Percentiles rank a stretch among this genome's conserved stretches.
Conservation (phyloP, 2,329 filamentous ascomycete genomes). For the Paracorniculantispora psalliotae region DNA sequence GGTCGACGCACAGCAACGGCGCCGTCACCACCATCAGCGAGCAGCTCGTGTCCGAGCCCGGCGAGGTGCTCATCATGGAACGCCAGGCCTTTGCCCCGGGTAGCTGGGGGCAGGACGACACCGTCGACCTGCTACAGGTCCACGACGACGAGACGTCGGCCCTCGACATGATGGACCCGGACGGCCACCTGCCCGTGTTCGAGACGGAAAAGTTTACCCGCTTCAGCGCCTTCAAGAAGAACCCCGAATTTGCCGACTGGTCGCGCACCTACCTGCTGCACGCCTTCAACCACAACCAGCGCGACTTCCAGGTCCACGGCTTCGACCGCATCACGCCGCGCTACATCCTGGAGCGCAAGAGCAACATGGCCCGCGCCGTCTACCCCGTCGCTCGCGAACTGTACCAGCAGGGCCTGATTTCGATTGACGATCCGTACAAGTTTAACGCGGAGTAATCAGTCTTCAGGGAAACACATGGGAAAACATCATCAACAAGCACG, state of each 20-base stretch:
- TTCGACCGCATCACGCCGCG: slow-evolving; percentile 14
- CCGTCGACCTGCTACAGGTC: slow-evolving; percentile 5
- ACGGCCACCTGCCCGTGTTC: not conserved
- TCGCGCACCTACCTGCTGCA: slow-evolving; percentile 16
- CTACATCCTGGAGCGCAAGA: slow-evolving; percentile 18
- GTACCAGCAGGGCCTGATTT: slow-evolving; percentile 16
- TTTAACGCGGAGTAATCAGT: not conserved
- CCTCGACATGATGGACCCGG: not conserved
- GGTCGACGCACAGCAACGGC: slow-evolving; percentile 21
- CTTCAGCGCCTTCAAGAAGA: not conserved
- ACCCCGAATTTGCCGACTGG: slow-evolving; percentile 15
- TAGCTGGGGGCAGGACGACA: slow-evolving; percentile 13
- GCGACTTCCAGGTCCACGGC: not conserved
- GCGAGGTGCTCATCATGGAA: slow-evolving; percentile 20
- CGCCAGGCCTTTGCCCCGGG: slow-evolving; percentile 18
- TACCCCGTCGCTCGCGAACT: slow-evolving; percentile 18
- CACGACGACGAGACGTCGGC: slow-evolving; percentile 11
- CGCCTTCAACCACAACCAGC: slow-evolving; percentile 14
- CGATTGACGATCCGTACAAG: slow-evolving; percentile 15
- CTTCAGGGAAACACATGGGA: not conserved
- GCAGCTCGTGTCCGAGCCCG: slow-evolving; percentile 32
- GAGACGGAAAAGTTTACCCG: not conserved
- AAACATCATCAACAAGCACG: not conserved
- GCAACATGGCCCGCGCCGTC: slow-evolving; percentile 18
- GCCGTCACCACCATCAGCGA: slow-evolving; percentile 33